These are phyloP conservation scores for Dryadomyces quercivorus DNA, from an alignment of 2,329 filamentous ascomycete species.

Conservation along the genomic window DNA sequence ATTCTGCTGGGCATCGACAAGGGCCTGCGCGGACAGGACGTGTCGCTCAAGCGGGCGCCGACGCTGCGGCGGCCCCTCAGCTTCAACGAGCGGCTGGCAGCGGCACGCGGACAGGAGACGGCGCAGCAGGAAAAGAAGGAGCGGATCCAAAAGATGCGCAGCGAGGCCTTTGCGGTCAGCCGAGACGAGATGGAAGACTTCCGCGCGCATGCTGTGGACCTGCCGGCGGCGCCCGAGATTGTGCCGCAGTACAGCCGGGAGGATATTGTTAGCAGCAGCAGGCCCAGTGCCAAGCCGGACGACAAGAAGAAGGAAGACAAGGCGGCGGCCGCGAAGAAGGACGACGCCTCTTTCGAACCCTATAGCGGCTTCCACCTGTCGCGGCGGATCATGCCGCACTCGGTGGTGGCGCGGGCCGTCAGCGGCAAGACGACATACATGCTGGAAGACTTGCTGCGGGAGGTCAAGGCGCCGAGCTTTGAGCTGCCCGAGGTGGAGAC, in stretches of 20 bases:
- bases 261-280: slow-evolving; percentile 38
- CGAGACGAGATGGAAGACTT: slow-evolving; percentile 46
- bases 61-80: slow-evolving; percentile 32
- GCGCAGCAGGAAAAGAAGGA: slow-evolving; percentile 36
- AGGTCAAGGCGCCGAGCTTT: slow-evolving; percentile 73
- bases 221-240: slow-evolving; percentile 35
- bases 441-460: slow-evolving; percentile 68
- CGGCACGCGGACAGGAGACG: slow-evolving; percentile 47
- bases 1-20: slow-evolving; percentile 83
- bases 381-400: slow-evolving; percentile 71
- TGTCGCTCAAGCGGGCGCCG: slow-evolving; percentile 70
- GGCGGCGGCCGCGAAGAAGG: slow-evolving; percentile 17
- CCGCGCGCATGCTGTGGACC: slow-evolving; percentile 42
- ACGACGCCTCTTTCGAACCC: slow-evolving; percentile 60
- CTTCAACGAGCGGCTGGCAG: slow-evolving; percentile 79
- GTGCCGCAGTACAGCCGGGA: slow-evolving; percentile 49
- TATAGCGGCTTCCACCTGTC: slow-evolving; percentile 79
- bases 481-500: slow-evolving; percentile 70
- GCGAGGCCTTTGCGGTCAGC: slow-evolving; percentile 43
- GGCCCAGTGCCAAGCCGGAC: slow-evolving; percentile 5
- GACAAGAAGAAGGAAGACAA: slow-evolving; percentile 1
- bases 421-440: slow-evolving; percentile 64
- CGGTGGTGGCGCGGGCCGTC: slow-evolving; percentile 65
- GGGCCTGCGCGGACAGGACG: slow-evolving; percentile 64
- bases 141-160: slow-evolving; percentile 40